Base-by-base conservation (phyloP, 164 flowering plant species). In the Chimonanthus salicifolius region DNA sequence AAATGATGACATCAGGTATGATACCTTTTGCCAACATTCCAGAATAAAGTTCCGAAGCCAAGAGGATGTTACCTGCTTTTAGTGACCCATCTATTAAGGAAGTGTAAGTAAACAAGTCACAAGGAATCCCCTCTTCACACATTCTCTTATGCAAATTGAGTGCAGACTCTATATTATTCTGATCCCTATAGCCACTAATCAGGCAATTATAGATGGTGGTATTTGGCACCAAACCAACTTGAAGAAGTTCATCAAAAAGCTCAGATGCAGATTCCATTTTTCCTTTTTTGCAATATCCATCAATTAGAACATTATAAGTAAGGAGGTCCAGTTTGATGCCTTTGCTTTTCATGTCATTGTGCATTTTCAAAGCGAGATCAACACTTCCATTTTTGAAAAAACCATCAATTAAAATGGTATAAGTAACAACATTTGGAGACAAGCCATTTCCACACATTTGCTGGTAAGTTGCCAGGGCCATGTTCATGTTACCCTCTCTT, bases 1-100 rank as follows among this genome's bases (percentile, higher is more conserved):
- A 87, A 16, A 83, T 81, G 47, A 82, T 73, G 5, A 33, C 68
- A 81, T 92, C 94, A 62, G 96, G 97, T 67, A 48, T 8, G 16
- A 90, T 79, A 67, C 86, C 91, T 78, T 84, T 83, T 1, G 76
- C 78, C 77, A 84, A 82, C 94, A 94, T 87, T 82, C 89, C 90
- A 0, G 80, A 64, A 76, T 86, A 92, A 62, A 88, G 72, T 58
- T 87, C 85, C 7, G 81, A 82, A 15, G 93, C 96, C 67, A 68
- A 44, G 10, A 51, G 67, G 58, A 89, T 11, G 67, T 85, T 83
- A 20, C 90, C 94, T 33, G 64, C 86, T 75, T 84, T 88, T 6
- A 89, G 75, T 46, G 78, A 83, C 68, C 88, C 92, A 79, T 86
- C 91, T 71, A 93, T 91, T 66, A 91, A 72, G 6, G 91, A 84